A percentile compares a stretch with the other conserved stretches of the same genome.
Evolutionary conservation across 2,329 filamentous ascomycete genomes (phyloP).

Genomic region (Tolypocladium endophyticum): DNA sequence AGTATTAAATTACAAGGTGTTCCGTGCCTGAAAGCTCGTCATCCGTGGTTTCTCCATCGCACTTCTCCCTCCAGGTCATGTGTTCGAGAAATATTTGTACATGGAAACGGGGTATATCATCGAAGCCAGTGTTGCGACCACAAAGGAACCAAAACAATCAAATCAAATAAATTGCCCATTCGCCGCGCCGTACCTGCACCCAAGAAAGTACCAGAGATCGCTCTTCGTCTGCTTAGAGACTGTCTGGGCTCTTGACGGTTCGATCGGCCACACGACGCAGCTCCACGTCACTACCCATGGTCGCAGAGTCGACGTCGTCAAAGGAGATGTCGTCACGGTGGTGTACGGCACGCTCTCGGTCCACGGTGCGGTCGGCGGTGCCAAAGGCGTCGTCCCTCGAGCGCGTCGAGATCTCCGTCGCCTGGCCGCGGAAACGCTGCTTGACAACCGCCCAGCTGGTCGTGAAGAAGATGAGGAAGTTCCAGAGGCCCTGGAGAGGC

Average conservation of each 20-base stretch:
- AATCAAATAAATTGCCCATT: not conserved
- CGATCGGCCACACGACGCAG: slow-evolving; percentile 16
- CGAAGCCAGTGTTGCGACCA: not conserved
- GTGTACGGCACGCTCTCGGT: not conserved
- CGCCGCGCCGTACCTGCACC: not conserved
- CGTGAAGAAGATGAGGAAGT: slow-evolving; percentile 64
- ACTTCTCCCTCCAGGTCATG: not conserved
- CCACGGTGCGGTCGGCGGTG: slow-evolving; percentile 1
- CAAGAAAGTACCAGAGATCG: not conserved
- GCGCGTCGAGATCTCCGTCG: not conserved
- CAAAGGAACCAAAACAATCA: not conserved
- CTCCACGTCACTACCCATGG: slow-evolving; percentile 21
- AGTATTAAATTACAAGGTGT: not conserved
- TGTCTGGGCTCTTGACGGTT: slow-evolving; percentile 13
- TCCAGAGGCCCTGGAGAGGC: slow-evolving; percentile 73
- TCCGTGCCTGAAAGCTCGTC: not conserved
- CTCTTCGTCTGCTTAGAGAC: slow-evolving; percentile 5
- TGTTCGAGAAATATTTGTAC: not conserved
- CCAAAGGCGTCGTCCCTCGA: not conserved
- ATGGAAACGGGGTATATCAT: not conserved
- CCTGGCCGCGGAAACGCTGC: slow-evolving; percentile 4
- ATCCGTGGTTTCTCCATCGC: not conserved
- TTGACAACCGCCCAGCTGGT: slow-evolving; percentile 39
- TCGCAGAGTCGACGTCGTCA: slow-evolving; percentile 18
- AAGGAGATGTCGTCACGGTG: slow-evolving; percentile 10